Evolutionary conservation across 2,329 filamentous ascomycete species (phyloP), one percentile per base, ranked within the genome.

Genomic region (Claviceps lovelessii): DNA sequence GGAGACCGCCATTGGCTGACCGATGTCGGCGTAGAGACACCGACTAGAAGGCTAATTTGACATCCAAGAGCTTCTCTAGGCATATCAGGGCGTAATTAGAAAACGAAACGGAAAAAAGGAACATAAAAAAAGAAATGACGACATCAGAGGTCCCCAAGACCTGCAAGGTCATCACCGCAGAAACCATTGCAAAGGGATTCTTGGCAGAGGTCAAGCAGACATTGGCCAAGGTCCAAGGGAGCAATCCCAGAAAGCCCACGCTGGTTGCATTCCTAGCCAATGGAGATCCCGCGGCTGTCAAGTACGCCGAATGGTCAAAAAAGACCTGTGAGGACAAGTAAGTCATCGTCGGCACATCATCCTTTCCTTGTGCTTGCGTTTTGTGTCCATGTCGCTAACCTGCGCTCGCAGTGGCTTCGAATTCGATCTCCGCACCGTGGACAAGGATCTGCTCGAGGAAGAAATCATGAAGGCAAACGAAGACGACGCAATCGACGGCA

Each of bases 261-360:
- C 79, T 98, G 53, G 87, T 91, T 48, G 93, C 91, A 56, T 95
- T 96, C 71, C 77, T 98, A 55, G 90, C 91, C 61, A 97, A 95
- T 71, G 80, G 80, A 60, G 93, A 98, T 71, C 89, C 90, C 35
- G 88, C 90, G 44, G 91, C 91, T 37, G 77, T 87, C 63, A 89
- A 94, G 75, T 97, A 98, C 68, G 93, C 93, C 54, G 88, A 96
- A 70, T 96, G 89, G 88, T 96, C 91, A 45, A 88, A 89, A 70
- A 96, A 95, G 78, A 96, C 93, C 4, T 95, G 89, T 71, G 80
- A 84, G 70, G 91, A 97, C 70, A 94, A 96, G 90, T 96, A 77
- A 85, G 86, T 71, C 11, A 19, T 9, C 5, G 15, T 10, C 28
- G 23, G 19, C 6, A 23, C 10, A 45, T 10, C 4, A 33, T 33